A percentile compares a stretch with the other conserved stretches of the same genome.
Conservation (phyloP, 495 filamentous ascomycete genomes). For the Cercophora newfieldiana region DNA sequence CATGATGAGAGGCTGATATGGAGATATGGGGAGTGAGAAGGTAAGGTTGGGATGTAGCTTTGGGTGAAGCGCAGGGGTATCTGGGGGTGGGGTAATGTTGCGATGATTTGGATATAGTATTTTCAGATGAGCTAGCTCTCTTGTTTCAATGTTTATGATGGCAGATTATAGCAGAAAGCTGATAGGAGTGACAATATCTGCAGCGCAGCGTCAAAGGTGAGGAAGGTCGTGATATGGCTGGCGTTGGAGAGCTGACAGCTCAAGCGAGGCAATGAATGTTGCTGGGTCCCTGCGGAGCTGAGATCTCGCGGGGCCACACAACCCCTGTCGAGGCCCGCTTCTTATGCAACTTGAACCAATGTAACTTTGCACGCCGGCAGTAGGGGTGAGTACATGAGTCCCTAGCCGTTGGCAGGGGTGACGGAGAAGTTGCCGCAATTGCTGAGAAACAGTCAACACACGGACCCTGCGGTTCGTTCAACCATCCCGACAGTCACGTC, state of each 20-base stretch:
- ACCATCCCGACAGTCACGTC: neutral
- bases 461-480: neutral
- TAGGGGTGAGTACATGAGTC: neutral
- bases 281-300: neutral
- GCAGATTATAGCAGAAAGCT: neutral
- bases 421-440: slow-evolving; percentile 1
- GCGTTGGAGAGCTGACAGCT: neutral
- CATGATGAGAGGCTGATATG: slow-evolving; percentile 7
- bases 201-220: too few relatives aligned
- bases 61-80: neutral
- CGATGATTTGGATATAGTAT: neutral
- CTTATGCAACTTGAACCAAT: neutral
- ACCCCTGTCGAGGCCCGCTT: neutral
- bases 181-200: neutral
- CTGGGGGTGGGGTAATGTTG: neutral
- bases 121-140: neutral
- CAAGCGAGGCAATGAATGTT: neutral
- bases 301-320: neutral
- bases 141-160: neutral
- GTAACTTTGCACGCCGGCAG: slow-evolving; percentile 5
- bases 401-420: slow-evolving; percentile 12
- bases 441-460: slow-evolving; percentile 7
- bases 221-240: neutral
- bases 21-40: too few relatives aligned
- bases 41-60: slow-evolving; percentile 8